Conservation (phyloP, 139 green algal species). For the Volvox reticuliferus region DNA sequence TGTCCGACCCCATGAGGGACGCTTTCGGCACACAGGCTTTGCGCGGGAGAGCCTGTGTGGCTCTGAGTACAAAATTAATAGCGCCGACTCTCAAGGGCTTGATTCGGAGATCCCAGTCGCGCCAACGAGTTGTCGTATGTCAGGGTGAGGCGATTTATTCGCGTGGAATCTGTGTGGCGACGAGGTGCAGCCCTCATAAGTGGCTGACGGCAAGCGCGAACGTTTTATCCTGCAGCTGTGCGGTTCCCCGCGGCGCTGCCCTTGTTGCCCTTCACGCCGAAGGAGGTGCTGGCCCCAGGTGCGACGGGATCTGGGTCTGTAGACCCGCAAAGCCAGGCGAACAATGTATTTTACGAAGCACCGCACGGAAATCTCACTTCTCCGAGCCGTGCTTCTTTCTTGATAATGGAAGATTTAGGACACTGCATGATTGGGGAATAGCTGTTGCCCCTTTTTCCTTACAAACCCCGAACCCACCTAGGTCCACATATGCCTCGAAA, state of each 20-base stretch:
- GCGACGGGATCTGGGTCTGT: neutral
- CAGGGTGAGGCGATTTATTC: neutral
- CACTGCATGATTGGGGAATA: too few relatives aligned
- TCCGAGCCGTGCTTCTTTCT: too few relatives aligned
- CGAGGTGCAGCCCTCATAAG: neutral
- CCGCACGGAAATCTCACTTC: too few relatives aligned
- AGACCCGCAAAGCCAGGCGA: too few relatives aligned
- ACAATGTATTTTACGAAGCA: too few relatives aligned
- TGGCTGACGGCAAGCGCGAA: neutral
- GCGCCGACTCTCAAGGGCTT: neutral
- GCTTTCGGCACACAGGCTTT: neutral
- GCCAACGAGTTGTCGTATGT: constrained; percentile 10
- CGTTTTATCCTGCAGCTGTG: constrained; percentile 4
- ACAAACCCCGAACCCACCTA: too few relatives aligned
- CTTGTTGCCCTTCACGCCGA: constrained; percentile 38
- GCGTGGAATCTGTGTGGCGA: neutral
- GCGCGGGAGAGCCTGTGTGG: neutral
- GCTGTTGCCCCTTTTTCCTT: too few relatives aligned
- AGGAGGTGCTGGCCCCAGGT: constrained; percentile 34
- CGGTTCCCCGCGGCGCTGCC: constrained; percentile 26
- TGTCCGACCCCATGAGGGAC: neutral
- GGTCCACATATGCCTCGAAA: too few relatives aligned
- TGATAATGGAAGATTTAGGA: too few relatives aligned
- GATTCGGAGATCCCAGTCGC: neutral
- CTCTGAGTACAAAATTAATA: neutral